Evolutionary conservation across 2,329 filamentous ascomycete genomes (phyloP), one percentile per base, ranked within the genome.

Genomic region (Monosporascus sp.): DNA sequence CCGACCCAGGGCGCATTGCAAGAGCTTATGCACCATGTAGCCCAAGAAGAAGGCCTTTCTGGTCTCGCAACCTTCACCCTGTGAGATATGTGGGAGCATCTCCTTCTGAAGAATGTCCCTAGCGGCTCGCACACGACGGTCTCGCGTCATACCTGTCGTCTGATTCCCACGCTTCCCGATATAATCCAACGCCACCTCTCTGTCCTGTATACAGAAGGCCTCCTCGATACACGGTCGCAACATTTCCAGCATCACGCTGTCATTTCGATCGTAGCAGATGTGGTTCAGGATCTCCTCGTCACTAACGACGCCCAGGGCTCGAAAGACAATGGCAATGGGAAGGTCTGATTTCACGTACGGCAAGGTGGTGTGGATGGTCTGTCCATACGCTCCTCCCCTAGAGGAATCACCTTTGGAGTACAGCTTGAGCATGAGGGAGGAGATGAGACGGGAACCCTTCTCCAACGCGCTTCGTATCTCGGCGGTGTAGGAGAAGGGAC

Each of bases 261-360:
- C 95, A 64, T 88, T 94, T 59, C 91, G 86, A 67, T 97, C 92
- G 71, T 96, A 97, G 73, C 92, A 96, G 62, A 99, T 96, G 69
- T 97, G 92, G 69, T 97, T 97, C 47, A 99, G 79, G 59, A 99
- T 99, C 68, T 99, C 94, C 69, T 97, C 91, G 66, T 99, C 94
- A 8, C 93, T 97, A 5, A 99, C 93, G 36, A 99, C 88, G 63
- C 94, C 94, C 16, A 99, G 79, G 3, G 94, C 95, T 66, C 94
- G 86, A 78, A 99, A 99, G 53, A 97, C 92, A 59, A 97, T 90
- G 55, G 88, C 93, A 59, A 99, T 91, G 0, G 94, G 94, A 48
- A 99, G 86, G 65, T 97, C 93, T 3, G 85, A 81, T 75, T 96
- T 96, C 73, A 97, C 89, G 67, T 97, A 97, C 5, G 94, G 95